phyloP scores from a whole-genome alignment of 345 rosid genomes.

The Salix viminalis region DNA sequence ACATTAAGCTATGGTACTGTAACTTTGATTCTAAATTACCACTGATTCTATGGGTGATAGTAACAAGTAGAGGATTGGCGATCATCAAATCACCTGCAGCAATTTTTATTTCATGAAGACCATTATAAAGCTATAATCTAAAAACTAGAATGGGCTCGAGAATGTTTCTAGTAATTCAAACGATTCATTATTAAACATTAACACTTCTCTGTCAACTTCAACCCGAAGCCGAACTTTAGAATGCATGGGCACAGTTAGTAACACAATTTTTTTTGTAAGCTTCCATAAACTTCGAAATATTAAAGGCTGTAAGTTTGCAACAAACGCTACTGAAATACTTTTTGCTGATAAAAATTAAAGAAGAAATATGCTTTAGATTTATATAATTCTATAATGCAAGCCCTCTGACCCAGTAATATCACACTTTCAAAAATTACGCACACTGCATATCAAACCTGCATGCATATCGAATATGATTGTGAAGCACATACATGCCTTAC shows the following conservation, averaged over 20 bases:
- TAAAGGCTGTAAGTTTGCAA: not conserved
- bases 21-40: not conserved
- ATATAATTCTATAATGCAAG: not conserved
- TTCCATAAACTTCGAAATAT: not conserved
- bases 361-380: not conserved
- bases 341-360: not conserved
- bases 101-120: not conserved
- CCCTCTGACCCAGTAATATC: not conserved
- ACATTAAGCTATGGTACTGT: not conserved
- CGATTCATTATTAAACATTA: not conserved
- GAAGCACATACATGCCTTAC: not conserved
- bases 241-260: not conserved
- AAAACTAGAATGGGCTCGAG: not conserved
- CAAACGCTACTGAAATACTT: not conserved
- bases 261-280: not conserved
- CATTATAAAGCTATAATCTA: not conserved
- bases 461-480: not conserved
- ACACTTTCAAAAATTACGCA: not conserved
- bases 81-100: not conserved
- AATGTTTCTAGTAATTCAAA: not conserved
- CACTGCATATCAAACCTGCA: not conserved
- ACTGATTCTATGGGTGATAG: not conserved
- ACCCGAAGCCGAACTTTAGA: not conserved
- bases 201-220: not conserved
- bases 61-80: not conserved